These are phyloP conservation scores for Peribolospora kevripleyi DNA, from an alignment of 768 basidiomycete genomes.

Conservation along the genomic window DNA sequence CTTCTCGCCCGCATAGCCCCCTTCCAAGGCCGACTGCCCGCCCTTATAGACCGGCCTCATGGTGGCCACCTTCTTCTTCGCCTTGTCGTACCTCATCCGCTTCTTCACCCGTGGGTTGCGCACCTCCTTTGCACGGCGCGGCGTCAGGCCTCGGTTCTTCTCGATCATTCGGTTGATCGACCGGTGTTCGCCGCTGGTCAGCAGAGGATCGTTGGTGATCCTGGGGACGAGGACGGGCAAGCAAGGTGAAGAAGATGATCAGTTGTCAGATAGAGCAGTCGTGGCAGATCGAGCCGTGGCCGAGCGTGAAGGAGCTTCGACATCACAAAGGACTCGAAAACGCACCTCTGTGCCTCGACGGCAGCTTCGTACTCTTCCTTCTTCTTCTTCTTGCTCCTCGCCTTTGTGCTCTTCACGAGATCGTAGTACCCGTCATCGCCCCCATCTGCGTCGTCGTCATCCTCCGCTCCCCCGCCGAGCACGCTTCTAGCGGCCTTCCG, in stretches of 20 bases:
- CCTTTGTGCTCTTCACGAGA: slow-evolving; percentile 49
- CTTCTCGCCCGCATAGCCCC: slow-evolving; percentile 71
- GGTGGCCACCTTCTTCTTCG: slow-evolving; percentile 69
- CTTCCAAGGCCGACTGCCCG: slow-evolving; percentile 38
- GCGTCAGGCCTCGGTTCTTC: slow-evolving; percentile 82
- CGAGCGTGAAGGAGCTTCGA: neutral
- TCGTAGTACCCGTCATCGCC: slow-evolving; percentile 63
- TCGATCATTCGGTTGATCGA: slow-evolving; percentile 73
- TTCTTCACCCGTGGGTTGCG: slow-evolving; percentile 98
- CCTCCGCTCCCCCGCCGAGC: slow-evolving; percentile 5
- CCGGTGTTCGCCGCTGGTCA: slow-evolving; percentile 39
- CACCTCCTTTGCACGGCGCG: slow-evolving; percentile 60
- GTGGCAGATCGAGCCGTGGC: neutral
- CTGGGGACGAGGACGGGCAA: slow-evolving; percentile 3
- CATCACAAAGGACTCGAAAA: slow-evolving; percentile 20
- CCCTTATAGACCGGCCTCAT: slow-evolving; percentile 86
- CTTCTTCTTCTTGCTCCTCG: slow-evolving; percentile 50
- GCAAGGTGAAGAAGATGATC: neutral
- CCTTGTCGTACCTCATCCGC: slow-evolving; percentile 69
- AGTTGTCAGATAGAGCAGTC: slow-evolving; percentile 3
- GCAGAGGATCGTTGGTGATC: slow-evolving; percentile 13
- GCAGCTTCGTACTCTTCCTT: slow-evolving; percentile 54
- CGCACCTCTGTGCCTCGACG: slow-evolving; percentile 35
- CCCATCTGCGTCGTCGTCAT: slow-evolving; percentile 23
- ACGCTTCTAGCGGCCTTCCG: slow-evolving; percentile 8